A percentile compares a stretch with the other conserved stretches of the same genome.
Conservation (phyloP, 2,329 filamentous ascomycete species). For the Emmonsia crescens region DNA sequence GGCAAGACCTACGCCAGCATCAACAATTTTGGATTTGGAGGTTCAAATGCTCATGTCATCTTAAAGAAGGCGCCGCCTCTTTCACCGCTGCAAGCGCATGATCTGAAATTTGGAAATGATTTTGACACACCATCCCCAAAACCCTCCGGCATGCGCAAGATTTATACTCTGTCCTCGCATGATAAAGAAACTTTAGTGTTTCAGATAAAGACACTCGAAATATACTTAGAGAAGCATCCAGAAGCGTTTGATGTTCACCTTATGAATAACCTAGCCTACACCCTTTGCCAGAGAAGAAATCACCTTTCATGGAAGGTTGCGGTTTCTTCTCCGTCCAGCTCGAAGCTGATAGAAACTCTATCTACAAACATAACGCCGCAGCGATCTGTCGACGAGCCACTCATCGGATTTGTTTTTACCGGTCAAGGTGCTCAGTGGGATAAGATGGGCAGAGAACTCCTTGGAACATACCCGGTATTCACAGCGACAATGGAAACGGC, state of each 20-base stretch:
- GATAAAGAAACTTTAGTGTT: background rate
- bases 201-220: background rate
- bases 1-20: constrained; percentile 13
- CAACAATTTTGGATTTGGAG: constrained; percentile 31
- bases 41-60: constrained; percentile 25
- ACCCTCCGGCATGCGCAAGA: background rate
- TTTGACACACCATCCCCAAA: background rate
- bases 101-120: constrained; percentile 1
- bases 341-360: background rate
- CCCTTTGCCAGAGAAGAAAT: constrained; percentile 15
- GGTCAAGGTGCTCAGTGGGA: constrained; percentile 30
- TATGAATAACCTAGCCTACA: constrained; percentile 10
- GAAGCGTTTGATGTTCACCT: background rate
- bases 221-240: background rate
- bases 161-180: background rate
- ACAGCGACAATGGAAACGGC: constrained; percentile 15
- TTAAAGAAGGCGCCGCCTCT: constrained; percentile 18
- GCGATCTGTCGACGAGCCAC: background rate
- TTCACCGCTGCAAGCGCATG: no score
- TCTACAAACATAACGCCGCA: background rate
- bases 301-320: constrained; percentile 16
- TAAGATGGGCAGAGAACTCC: constrained; percentile 25
- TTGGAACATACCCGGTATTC: constrained; percentile 17
- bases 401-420: constrained; percentile 28
- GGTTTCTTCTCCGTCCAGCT: constrained; percentile 9